phyloP scores from a whole-genome alignment of 371 early-diverging fungal species.

The Mucor saturninus region DNA sequence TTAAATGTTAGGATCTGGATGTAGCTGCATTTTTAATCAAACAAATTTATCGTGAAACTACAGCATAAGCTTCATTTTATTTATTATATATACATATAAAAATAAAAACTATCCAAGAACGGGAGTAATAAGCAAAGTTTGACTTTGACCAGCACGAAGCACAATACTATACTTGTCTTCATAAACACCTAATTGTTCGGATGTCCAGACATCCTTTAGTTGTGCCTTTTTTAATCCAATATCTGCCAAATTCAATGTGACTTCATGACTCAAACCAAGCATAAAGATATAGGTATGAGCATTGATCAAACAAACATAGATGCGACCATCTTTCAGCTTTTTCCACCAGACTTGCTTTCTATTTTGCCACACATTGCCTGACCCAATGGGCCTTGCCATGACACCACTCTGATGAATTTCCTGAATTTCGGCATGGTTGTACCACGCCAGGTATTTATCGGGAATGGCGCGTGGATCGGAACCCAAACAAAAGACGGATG shows the following conservation, averaged over 20 bases:
- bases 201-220: conserved; percentile 46
- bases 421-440: conserved; percentile 44
- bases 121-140: conserved; percentile 28
- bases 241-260: conserved; percentile 32
- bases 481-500: conserved; percentile 49
- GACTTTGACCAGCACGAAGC: conserved; percentile 30
- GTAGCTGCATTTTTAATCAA: conserved; percentile 64
- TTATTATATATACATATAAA: too few relatives aligned
- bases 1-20: conserved; percentile 58
- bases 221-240: conserved; percentile 25
- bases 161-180: conserved; percentile 24
- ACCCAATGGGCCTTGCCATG: conserved; percentile 49
- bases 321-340: conserved; percentile 38
- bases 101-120: background rate
- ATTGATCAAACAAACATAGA: conserved; percentile 46
- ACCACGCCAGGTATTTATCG: conserved; percentile 39
- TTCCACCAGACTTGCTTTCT: conserved; percentile 55
- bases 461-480: conserved; percentile 48
- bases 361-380: conserved; percentile 46
- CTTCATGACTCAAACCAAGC: conserved; percentile 39
- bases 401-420: conserved; percentile 50
- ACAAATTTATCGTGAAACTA: conserved; percentile 39
- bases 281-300: conserved; percentile 44
- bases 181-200: conserved; percentile 29
- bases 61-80: too few relatives aligned